Evolutionary conservation across 768 basidiomycete species (phyloP), one percentile per base, ranked within the genome.

Genomic region (Lentinus brumalis): DNA sequence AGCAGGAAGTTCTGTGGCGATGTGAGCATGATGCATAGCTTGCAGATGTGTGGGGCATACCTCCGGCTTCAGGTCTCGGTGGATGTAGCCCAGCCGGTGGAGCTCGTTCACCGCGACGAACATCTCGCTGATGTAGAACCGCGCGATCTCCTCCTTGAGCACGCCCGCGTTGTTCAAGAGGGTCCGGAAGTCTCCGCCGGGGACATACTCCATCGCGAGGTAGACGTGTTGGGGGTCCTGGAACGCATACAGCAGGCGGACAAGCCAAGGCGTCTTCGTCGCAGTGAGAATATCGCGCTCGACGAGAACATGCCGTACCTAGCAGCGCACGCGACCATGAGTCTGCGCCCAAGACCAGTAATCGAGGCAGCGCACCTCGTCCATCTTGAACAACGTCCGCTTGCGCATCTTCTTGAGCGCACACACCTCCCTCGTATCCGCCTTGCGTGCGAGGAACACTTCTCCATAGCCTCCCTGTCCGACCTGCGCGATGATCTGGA

Each of bases 381-480:
- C 96, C 97, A 98, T 98, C 81, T 99, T 99, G 70, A 89, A 89
- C 45, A 99, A 69, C 0, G 95, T 98, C 26, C 89, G 83, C 75
- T 99, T 99, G 67, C 81, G 83, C 97, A 99, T 96, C 78, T 92
- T 96, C 82, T 99, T 98, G 56, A 98, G 77, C 7, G 97, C 97
- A 65, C 96, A 98, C 10, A 99, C 92, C 72, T 98, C 94, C 30
- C 94, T 92, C 1, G 96, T 92, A 68, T 99, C 97, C 66, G 89
- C 89, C 73, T 98, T 97, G 44, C 96, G 80, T 10, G 97, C 97
- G 53, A 99, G 81, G 71, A 91, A 99, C 29, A 99, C 97, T 65
- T 98, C 96, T 5, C 97, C 97, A 75, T 98, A 99, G 2, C 97
- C 97, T 12, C 97, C 97, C 77, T 99, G 97, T 1, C 97, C 97